phyloP scores from a whole-genome alignment of 2,329 filamentous ascomycete species.

The Bipolaris victoriae region DNA sequence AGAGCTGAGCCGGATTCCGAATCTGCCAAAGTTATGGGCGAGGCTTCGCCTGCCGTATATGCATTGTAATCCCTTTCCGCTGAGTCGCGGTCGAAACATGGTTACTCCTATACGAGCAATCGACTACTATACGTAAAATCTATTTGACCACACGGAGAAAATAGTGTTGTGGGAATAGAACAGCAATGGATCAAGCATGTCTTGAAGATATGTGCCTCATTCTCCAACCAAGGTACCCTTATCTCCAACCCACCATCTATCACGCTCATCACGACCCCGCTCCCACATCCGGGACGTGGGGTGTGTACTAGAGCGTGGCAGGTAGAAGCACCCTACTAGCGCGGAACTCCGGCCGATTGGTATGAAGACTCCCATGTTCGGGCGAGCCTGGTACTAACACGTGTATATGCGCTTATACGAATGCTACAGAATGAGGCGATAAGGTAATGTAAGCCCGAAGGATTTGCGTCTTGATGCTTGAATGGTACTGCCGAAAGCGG shows the following conservation, averaged over 20 bases:
- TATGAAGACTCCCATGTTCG: too few relatives aligned
- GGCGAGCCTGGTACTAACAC: too few relatives aligned
- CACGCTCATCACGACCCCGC: slow-evolving; percentile 28
- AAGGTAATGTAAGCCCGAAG: too few relatives aligned
- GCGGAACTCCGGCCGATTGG: too few relatives aligned
- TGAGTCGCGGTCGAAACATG: slow-evolving; percentile 21
- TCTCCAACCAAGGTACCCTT: slow-evolving; percentile 17
- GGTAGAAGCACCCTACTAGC: too few relatives aligned
- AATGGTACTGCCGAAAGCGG: too few relatives aligned
- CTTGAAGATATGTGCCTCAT: background rate
- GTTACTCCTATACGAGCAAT: background rate
- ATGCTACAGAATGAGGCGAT: too few relatives aligned
- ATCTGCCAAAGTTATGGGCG: slow-evolving; percentile 7
- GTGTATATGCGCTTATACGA: too few relatives aligned
- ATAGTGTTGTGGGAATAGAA: background rate
- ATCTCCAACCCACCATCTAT: slow-evolving; percentile 25
- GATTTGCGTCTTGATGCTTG: too few relatives aligned
- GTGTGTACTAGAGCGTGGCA: background rate
- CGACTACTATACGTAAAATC: background rate
- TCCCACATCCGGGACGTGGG: slow-evolving; percentile 24
- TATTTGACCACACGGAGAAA: background rate
- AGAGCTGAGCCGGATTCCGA: slow-evolving; percentile 17
- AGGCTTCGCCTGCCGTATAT: slow-evolving; percentile 4
- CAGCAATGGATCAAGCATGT: background rate
- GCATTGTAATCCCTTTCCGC: slow-evolving; percentile 2